Percentiles rank a stretch among this genome's conserved stretches.
Conservation (phyloP, 2,329 filamentous ascomycete species). For the Blumeriella jaapii region DNA sequence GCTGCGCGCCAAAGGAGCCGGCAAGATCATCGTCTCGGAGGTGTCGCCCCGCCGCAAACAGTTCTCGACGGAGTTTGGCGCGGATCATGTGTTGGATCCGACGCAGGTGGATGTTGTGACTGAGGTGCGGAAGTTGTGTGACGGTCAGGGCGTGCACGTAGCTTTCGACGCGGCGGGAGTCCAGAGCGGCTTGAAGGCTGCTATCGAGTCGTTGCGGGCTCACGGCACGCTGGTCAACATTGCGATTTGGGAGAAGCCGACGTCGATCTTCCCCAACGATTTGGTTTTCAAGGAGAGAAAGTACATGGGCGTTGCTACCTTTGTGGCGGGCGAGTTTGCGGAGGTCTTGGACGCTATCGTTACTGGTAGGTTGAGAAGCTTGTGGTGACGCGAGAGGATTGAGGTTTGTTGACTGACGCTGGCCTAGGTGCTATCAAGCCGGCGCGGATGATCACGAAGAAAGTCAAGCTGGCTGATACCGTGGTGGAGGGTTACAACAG, state of each 20-base stretch:
- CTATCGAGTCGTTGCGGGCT: conserved; percentile 36
- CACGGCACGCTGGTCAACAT: conserved; percentile 42
- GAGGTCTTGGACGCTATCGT: conserved; percentile 40
- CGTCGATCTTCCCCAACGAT: conserved; percentile 36
- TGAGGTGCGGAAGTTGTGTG: conserved; percentile 26
- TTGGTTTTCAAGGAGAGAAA: conserved; percentile 40
- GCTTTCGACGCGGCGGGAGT: conserved; percentile 43
- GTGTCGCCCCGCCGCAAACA: conserved; percentile 35
- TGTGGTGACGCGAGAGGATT: background rate
- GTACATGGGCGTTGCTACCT: conserved; percentile 42
- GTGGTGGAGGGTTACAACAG: conserved; percentile 1
- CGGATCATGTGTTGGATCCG: conserved; percentile 39
- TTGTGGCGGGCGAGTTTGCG: conserved; percentile 41
- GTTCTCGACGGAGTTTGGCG: conserved; percentile 39
- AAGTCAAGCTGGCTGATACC: conserved; percentile 4
- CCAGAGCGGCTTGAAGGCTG: conserved; percentile 37
- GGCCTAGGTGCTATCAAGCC: conserved; percentile 2
- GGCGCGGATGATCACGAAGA: conserved; percentile 3
- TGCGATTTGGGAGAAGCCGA: conserved; percentile 43
- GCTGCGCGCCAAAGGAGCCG: conserved; percentile 32
- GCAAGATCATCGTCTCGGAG: conserved; percentile 42
- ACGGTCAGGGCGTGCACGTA: conserved; percentile 35
- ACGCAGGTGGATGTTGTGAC: conserved; percentile 33
- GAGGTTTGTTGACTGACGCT: background rate
- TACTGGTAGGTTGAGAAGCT: conserved; percentile 20